Percentiles rank a stretch among this genome's conserved stretches.
Evolutionary conservation across 805 yeast species (phyloP).

Genomic region (Schwanniomyces sp.): DNA sequence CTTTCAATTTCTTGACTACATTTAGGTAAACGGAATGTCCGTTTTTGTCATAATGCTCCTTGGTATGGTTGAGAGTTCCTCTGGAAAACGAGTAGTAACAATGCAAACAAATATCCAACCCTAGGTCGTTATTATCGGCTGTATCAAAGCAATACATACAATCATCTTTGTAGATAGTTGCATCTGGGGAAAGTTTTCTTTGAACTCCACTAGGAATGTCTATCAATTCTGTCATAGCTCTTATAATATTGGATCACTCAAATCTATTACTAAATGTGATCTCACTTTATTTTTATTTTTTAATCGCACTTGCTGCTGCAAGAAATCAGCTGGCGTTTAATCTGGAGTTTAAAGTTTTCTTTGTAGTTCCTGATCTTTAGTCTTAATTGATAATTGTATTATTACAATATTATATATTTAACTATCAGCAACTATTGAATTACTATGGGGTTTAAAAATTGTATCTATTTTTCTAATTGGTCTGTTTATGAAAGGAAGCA

Average conservation of each 20-base stretch:
- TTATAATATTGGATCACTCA: not conserved
- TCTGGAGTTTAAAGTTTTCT: no score
- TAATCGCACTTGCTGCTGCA: not conserved
- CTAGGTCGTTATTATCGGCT: constrained; percentile 47
- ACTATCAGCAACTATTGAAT: not conserved
- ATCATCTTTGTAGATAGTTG: constrained; percentile 75
- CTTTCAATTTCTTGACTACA: constrained; percentile 52
- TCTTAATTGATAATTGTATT: no score
- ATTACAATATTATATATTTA: no score
- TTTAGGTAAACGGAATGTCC: constrained; percentile 62
- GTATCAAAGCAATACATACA: constrained; percentile 85
- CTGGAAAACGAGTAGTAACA: constrained; percentile 74
- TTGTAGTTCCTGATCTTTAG: not conserved
- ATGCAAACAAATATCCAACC: constrained; percentile 72
- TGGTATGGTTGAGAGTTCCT: constrained; percentile 47
- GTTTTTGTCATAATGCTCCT: constrained; percentile 51
- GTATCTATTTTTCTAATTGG: constrained; percentile 57
- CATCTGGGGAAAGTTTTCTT: constrained; percentile 14
- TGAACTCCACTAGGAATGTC: constrained; percentile 15
- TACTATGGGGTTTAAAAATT: constrained; percentile 9
- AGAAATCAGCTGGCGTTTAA: not conserved
- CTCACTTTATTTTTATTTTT: not conserved
- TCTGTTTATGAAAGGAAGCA: constrained; percentile 41
- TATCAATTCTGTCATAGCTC: constrained; percentile 2
- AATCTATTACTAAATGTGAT: not conserved